phyloP scores from a whole-genome alignment of 2,329 filamentous ascomycete genomes.

The Ophiostoma perfectum region DNA sequence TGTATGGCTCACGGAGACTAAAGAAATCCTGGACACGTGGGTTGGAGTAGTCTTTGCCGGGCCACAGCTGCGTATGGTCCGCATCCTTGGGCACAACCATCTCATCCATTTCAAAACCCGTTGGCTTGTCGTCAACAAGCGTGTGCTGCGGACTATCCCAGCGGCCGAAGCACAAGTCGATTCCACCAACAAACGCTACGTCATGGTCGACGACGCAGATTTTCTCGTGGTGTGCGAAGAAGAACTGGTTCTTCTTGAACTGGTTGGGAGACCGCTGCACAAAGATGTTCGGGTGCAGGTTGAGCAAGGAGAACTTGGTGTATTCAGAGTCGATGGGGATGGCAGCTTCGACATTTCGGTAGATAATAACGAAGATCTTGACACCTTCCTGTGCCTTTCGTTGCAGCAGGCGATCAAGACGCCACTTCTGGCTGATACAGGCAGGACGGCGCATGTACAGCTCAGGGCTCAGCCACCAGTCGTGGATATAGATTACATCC shows the following conservation, averaged over 20 bases:
- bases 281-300: conserved; percentile 92
- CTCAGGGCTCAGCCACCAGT: conserved; percentile 95
- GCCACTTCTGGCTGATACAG: conserved; percentile 96
- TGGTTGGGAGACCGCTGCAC: conserved; percentile 96
- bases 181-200: conserved; percentile 88
- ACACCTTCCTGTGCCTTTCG: conserved; percentile 91
- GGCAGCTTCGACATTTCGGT: conserved; percentile 94
- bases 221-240: conserved; percentile 98
- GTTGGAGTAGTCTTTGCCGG: conserved; percentile 97
- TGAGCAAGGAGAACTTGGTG: conserved; percentile 91
- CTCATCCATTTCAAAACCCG: conserved; percentile 78
- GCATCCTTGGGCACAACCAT: conserved; percentile 73
- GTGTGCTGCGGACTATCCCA: conserved; percentile 96
- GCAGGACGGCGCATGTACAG: conserved; percentile 90
- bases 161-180: conserved; percentile 92
- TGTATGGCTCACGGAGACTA: conserved; percentile 85
- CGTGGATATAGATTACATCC: conserved; percentile 97
- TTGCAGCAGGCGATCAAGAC: conserved; percentile 86
- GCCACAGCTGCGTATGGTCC: conserved; percentile 92
- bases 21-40: conserved; percentile 94
- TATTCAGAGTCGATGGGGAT: conserved; percentile 98
- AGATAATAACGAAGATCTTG: conserved; percentile 96
- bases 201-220: conserved; percentile 96
- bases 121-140: conserved; percentile 87
- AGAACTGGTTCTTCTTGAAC: conserved; percentile 98